These are phyloP conservation scores for Aleurites moluccanus DNA, from an alignment of 441 rosid genomes.

Conservation along the genomic window DNA sequence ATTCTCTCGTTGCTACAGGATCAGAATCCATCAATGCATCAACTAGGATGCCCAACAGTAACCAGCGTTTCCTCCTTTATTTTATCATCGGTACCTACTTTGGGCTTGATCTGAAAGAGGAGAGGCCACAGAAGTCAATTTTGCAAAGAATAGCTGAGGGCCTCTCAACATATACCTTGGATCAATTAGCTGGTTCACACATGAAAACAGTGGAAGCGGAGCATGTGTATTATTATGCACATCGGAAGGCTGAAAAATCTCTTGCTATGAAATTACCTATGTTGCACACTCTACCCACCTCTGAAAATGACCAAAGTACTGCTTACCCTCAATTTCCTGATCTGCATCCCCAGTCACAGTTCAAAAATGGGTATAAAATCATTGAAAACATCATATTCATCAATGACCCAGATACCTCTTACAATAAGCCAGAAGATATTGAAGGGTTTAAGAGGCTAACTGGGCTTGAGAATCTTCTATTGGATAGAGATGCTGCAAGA, in stretches of 20 bases:
- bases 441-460: conserved; percentile 36
- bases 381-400: conserved; percentile 38
- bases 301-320: conserved; percentile 3
- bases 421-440: conserved; percentile 32
- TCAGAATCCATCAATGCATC: conserved; percentile 7
- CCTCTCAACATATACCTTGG: conserved; percentile 19
- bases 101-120: conserved; percentile 41
- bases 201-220: conserved; percentile 41
- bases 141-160: conserved; percentile 38
- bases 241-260: conserved; percentile 38
- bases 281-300: conserved; percentile 21
- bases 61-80: conserved; percentile 42
- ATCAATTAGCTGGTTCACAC: conserved; percentile 35
- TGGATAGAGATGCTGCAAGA: conserved; percentile 22
- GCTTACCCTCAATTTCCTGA: conserved; percentile 35
- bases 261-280: conserved; percentile 15
- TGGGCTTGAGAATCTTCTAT: conserved; percentile 14
- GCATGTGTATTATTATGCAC: conserved; percentile 33
- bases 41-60: conserved; percentile 3
- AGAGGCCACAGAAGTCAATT: conserved; percentile 30
- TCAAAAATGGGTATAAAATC: conserved; percentile 23
- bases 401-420: conserved; percentile 37
- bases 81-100: conserved; percentile 49
- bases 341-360: conserved; percentile 33
- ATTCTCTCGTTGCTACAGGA: neutral